Evolutionary conservation across 2,329 filamentous ascomycete species (phyloP), one percentile per base, ranked within the genome.

Genomic region (Aurifilum marmelostoma): DNA sequence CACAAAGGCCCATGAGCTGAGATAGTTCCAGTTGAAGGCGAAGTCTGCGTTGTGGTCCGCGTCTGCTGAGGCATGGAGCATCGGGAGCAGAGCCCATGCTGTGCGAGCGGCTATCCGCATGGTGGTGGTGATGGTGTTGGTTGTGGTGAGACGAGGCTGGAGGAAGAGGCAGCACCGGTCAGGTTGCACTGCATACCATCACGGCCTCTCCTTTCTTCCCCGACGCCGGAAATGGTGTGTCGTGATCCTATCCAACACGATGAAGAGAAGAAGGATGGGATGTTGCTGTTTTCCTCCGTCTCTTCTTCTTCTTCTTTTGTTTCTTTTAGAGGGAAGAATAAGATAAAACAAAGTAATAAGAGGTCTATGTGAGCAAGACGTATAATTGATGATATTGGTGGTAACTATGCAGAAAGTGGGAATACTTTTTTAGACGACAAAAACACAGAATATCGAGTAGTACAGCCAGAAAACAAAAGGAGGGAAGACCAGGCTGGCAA

Each of bases 111-210:
- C 39, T 47, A 63, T 63, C 32, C 61, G 61, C 61, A 63, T 63
- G 39, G 24, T 63, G 37, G n/a, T 50, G 61, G 18, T 47, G n/a
- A n/a, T n/a, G n/a, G n/a, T n/a, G n/a, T n/a, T n/a, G n/a, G n/a
- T n/a, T n/a, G n/a, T n/a, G 43, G 43, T 47, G 43, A 2, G 3
- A n/a, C 11, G 43, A 21, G 43, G 43, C 21, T n/a, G 21, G 43
- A n/a, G 21, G 21, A 63, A 29, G 29, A 54, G 52, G 27, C 18
- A 56, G 5, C 27, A 56, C 52, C 39, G 11, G 9, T 50, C n/a
- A 63, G 39, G 39, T 47, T 32, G 61, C 39, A 47, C 61, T 16
- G 61, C 61, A 63, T 27, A 63, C 4, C 61, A 63, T 63, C 34
- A 41, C 61, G 29, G 37, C 61, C 39, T 37, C 11, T 5, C 43